A percentile compares a stretch with the other conserved stretches of the same genome.
Evolutionary conservation across 2,329 filamentous ascomycete species (phyloP).

Genomic region (Hansfordia pulvinata): DNA sequence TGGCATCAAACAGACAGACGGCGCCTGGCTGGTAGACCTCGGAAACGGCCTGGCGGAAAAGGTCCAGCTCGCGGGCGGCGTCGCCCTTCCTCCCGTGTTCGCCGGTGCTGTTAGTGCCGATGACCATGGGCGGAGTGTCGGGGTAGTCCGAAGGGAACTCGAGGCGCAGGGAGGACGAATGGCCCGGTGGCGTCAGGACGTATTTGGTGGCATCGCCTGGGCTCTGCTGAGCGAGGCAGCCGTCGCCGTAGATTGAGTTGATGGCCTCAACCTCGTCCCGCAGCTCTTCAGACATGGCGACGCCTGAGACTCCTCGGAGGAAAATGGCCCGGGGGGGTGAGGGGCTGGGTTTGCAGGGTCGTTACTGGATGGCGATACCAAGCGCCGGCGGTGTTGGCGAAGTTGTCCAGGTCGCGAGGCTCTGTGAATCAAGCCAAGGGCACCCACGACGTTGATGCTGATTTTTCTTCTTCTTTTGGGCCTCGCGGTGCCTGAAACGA

Average conservation of each 20-base stretch:
- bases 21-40: conserved; percentile 58
- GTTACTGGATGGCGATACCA: too few species aligned
- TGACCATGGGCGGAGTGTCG: conserved; percentile 53
- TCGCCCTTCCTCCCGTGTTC: conserved; percentile 54
- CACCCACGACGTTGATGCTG: too few species aligned
- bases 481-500: too few species aligned
- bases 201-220: conserved; percentile 29
- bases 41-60: conserved; percentile 53
- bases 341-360: too few species aligned
- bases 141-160: conserved; percentile 67
- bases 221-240: conserved; percentile 36
- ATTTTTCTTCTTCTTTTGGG: too few species aligned
- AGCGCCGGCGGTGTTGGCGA: too few species aligned
- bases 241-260: conserved; percentile 69
- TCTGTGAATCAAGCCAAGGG: too few species aligned
- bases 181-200: conserved; percentile 53
- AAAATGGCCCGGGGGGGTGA: too few species aligned
- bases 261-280: conserved; percentile 67
- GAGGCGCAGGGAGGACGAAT: conserved; percentile 43
- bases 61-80: conserved; percentile 54
- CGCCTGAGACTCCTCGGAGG: background rate
- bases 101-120: conserved; percentile 70
- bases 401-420: too few species aligned
- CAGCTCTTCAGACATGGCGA: conserved; percentile 44
- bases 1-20: conserved; percentile 83